phyloP scores from a whole-genome alignment of 345 rosid genomes.

The Rhizophora apiculata region DNA sequence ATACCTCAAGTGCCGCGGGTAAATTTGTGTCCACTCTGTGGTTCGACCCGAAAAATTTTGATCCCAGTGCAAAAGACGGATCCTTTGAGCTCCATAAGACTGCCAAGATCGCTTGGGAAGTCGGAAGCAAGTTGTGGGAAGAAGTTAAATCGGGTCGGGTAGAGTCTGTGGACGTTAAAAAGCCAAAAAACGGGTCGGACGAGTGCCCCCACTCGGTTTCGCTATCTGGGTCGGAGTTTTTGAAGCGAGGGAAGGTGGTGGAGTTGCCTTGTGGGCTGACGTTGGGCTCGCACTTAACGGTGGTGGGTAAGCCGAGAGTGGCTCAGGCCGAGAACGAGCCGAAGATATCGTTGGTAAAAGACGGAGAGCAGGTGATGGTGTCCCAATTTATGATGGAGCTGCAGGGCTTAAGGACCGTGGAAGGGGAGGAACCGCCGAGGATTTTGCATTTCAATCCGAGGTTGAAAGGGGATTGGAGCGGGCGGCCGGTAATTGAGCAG shows the following conservation, averaged over 20 bases:
- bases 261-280: constrained; percentile 84
- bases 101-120: constrained; percentile 69
- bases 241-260: constrained; percentile 45
- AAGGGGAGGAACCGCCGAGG: constrained; percentile 97
- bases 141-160: constrained; percentile 52
- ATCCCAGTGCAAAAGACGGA: constrained; percentile 51
- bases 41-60: constrained; percentile 55
- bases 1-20: not conserved
- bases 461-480: constrained; percentile 89
- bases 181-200: constrained; percentile 36
- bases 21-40: constrained; percentile 49
- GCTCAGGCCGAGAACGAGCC: constrained; percentile 61
- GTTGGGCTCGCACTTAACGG: constrained; percentile 77
- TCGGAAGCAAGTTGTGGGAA: constrained; percentile 70
- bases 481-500: constrained; percentile 82
- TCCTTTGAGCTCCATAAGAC: constrained; percentile 71
- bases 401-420: constrained; percentile 80
- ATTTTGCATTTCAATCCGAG: constrained; percentile 88
- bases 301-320: constrained; percentile 74
- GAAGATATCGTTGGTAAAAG: constrained; percentile 44
- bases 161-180: constrained; percentile 2
- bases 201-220: constrained; percentile 65
- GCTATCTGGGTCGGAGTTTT: constrained; percentile 56
- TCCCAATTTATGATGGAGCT: constrained; percentile 87
- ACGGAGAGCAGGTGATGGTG: constrained; percentile 46